Evolutionary conservation across 116 monocot genomes (phyloP), one percentile per base, ranked within the genome.

Genomic region (Posidonia oceanica): DNA sequence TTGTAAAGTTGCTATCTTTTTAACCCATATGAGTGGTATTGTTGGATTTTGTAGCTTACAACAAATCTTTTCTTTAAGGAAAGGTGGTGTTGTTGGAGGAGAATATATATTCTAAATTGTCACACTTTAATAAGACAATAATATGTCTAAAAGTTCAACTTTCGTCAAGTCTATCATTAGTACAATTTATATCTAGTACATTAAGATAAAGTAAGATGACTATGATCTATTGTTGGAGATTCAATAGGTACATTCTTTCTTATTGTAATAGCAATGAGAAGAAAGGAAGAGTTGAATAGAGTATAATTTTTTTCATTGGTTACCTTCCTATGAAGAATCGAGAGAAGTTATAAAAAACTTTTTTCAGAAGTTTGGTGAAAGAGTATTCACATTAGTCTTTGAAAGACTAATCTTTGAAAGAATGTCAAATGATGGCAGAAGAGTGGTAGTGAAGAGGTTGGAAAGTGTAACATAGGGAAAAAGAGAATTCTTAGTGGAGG

Each of bases 401-500:
- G n/a, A n/a, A n/a, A n/a, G n/a, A n/a, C n/a, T n/a, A n/a, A n/a
- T n/a, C n/a, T n/a, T n/a, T n/a, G n/a, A n/a, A n/a, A n/a, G n/a
- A n/a, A n/a, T n/a, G n/a, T n/a, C n/a, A n/a, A n/a, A n/a, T 69
- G 75, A 71, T 36, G 75, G 67, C 55, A 68, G 5, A 3, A 67
- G 40, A 54, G 21, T n/a, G n/a, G n/a, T n/a, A n/a, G n/a, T n/a
- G n/a, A n/a, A n/a, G n/a, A n/a, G n/a, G n/a, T n/a, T n/a, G n/a
- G 64, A 38, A 0, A 16, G 54, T 13, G 38, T 18, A 52, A 36
- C 12, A 0, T 69, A 75, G 42, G 69, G 75, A 16, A 62, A 63
- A 17, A 69, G 63, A 53, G 61, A 75, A 20, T 75, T 75, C 52
- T 14, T 69, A 21, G 61, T 61, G 22, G 75, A 75, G 69, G 69